Percentiles rank a stretch among this genome's conserved stretches.
Conservation (phyloP, 495 filamentous ascomycete species). For the Aspergillus affinis region DNA sequence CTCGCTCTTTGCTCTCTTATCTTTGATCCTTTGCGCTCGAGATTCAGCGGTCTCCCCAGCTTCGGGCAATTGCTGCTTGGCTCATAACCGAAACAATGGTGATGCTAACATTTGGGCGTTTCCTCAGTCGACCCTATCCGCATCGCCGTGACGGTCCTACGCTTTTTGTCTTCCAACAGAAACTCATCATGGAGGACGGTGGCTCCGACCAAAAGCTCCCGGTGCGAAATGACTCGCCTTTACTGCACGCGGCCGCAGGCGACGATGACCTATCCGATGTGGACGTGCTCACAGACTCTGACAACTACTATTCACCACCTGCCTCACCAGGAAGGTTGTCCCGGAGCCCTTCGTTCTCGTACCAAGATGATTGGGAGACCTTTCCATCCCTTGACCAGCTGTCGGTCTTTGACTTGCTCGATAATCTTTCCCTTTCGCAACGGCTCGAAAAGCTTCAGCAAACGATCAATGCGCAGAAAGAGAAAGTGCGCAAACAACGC, state of each 20-base stretch:
- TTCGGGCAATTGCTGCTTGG: neutral
- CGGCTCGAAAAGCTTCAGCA: constrained; percentile 85
- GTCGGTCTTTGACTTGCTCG: constrained; percentile 88
- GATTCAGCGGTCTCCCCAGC: neutral
- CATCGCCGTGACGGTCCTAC: constrained; percentile 42
- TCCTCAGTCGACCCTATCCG: constrained; percentile 44
- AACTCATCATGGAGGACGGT: constrained; percentile 42
- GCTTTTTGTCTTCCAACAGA: constrained; percentile 45
- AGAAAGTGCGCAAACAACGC: constrained; percentile 79
- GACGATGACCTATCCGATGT: constrained; percentile 29
- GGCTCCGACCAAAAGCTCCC: constrained; percentile 19
- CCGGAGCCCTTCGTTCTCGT: constrained; percentile 73
- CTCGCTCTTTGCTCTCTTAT: constrained; percentile 16
- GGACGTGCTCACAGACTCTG: constrained; percentile 25
- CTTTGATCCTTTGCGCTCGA: neutral
- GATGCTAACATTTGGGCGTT: constrained; percentile 47
- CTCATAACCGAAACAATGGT: constrained; percentile 27
- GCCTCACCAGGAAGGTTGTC: constrained; percentile 52
- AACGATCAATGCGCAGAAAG: constrained; percentile 74
- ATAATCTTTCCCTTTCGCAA: constrained; percentile 87
- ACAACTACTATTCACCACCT: constrained; percentile 36
- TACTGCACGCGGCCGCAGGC: constrained; percentile 26
- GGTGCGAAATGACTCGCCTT: constrained; percentile 25
- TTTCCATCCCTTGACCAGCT: constrained; percentile 88
- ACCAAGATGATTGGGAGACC: constrained; percentile 85